A percentile compares a stretch with the other conserved stretches of the same genome.
Conservation (phyloP, 306 rosid genomes). For the Inga laurina region DNA sequence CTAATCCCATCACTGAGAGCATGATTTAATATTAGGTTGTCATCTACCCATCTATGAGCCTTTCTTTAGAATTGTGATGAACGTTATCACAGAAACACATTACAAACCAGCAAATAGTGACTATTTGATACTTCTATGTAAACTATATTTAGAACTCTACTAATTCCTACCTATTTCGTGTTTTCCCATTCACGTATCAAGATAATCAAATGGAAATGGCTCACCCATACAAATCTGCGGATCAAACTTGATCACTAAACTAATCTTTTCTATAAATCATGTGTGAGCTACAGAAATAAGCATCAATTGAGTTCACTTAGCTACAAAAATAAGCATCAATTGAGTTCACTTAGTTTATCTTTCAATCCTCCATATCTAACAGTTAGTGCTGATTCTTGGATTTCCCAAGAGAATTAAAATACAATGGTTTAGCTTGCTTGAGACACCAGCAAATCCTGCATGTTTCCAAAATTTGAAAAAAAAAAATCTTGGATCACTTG, state of each 20-base stretch:
- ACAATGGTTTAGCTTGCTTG: conserved; percentile 21
- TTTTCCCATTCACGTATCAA: not conserved
- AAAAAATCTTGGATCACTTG: conserved; percentile 12
- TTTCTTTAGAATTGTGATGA: not conserved
- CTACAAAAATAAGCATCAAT: not conserved
- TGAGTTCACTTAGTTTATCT: not conserved
- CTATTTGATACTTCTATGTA: not conserved
- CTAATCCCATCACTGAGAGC: too few species aligned
- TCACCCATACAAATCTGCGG: not conserved
- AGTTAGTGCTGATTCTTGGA: conserved; percentile 18
- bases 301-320: not conserved
- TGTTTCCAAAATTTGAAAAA: not conserved
- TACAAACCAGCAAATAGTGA: not conserved
- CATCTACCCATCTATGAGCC: not conserved
- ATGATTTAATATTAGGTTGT: too few species aligned
- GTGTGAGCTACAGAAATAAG: conserved; percentile 15
- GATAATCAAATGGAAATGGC: not conserved
- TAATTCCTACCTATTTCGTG: not conserved
- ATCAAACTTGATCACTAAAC: conserved; percentile 8
- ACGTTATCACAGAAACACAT: not conserved
- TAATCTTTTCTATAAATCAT: not conserved
- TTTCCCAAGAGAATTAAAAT: not conserved
- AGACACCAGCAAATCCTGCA: conserved; percentile 27
- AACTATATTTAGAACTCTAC: not conserved
- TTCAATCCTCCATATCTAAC: not conserved